These are phyloP conservation scores for Melaleuca alternifolia DNA, from an alignment of 345 rosid species.

Conservation along the genomic window DNA sequence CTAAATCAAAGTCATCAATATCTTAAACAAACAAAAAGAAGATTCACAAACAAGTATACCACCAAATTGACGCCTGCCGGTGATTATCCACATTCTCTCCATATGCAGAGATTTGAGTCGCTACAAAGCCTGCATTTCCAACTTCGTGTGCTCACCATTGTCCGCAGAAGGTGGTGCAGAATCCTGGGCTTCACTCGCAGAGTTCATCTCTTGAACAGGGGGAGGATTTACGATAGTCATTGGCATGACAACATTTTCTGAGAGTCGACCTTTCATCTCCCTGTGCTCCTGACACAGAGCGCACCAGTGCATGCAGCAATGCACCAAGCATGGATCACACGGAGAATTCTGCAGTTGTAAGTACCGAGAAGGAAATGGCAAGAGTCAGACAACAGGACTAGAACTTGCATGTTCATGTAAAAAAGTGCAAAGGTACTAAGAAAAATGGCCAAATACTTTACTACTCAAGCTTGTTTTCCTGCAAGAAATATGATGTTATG, in stretches of 20 bases:
- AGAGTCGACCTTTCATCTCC: slow-evolving; percentile 73
- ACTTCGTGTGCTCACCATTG: slow-evolving; percentile 13
- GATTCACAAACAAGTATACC: background rate
- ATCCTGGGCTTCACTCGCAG: slow-evolving; percentile 28
- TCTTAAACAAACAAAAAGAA: background rate
- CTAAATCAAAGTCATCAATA: background rate
- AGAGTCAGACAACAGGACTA: background rate
- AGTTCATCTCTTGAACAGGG: slow-evolving; percentile 75
- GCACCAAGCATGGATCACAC: slow-evolving; percentile 72
- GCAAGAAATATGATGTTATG: background rate
- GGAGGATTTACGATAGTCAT: slow-evolving; percentile 91
- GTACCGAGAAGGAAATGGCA: background rate
- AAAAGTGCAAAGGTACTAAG: background rate
- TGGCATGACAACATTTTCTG: slow-evolving; percentile 71
- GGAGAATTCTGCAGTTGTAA: slow-evolving; percentile 64
- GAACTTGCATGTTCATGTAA: background rate
- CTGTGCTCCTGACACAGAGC: slow-evolving; percentile 83
- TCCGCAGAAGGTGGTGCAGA: slow-evolving; percentile 26
- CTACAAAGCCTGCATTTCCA: slow-evolving; percentile 59
- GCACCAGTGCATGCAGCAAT: slow-evolving; percentile 64
- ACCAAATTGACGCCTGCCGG: background rate
- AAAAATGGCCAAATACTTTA: background rate
- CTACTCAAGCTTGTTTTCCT: background rate
- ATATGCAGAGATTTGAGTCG: background rate
- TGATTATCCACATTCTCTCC: background rate